A percentile compares a stretch with the other conserved stretches of the same genome.
Conservation (phyloP, 495 filamentous ascomycete species). For the Talaromyces stipitatus region DNA sequence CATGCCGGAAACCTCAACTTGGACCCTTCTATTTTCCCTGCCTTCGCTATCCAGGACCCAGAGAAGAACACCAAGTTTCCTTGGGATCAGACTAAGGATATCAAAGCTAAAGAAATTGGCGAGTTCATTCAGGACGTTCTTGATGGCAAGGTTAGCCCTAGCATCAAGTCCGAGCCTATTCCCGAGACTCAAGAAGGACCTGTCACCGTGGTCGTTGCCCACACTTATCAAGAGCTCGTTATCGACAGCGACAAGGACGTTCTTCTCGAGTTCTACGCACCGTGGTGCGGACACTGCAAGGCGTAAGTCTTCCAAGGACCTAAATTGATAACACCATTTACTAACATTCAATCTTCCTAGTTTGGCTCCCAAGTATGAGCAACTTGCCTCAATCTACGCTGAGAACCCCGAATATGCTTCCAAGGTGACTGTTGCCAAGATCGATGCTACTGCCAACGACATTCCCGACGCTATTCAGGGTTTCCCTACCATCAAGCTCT, state of each 20-base stretch:
- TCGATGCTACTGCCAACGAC: slow-evolving; percentile 95
- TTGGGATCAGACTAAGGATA: slow-evolving; percentile 75
- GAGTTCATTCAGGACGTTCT: slow-evolving; percentile 84
- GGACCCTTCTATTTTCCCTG: slow-evolving; percentile 87
- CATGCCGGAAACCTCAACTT: slow-evolving; percentile 98
- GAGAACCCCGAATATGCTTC: slow-evolving; percentile 59
- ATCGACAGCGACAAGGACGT: slow-evolving; percentile 95
- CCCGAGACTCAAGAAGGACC: slow-evolving; percentile 91
- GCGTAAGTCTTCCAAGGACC: slow-evolving; percentile 37
- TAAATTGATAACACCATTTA: not conserved
- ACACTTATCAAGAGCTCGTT: slow-evolving; percentile 89
- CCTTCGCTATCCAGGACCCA: slow-evolving; percentile 96
- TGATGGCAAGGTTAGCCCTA: slow-evolving; percentile 82
- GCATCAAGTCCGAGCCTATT: slow-evolving; percentile 96
- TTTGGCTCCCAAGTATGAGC: slow-evolving; percentile 66
- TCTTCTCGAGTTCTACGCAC: slow-evolving; percentile 96
- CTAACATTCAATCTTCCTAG: slow-evolving; percentile 15
- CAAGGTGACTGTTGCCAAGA: slow-evolving; percentile 93
- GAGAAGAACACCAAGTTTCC: slow-evolving; percentile 97
- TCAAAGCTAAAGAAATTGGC: slow-evolving; percentile 67
- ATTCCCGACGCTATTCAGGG: slow-evolving; percentile 94
- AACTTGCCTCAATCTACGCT: slow-evolving; percentile 76
- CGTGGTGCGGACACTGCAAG: slow-evolving; percentile 99
- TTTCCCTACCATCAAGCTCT: slow-evolving; percentile 99
- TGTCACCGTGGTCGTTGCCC: slow-evolving; percentile 83